Evolutionary conservation across 164 flowering plant species (phyloP), one percentile per base, ranked within the genome.

Genomic region (Piper betle): DNA sequence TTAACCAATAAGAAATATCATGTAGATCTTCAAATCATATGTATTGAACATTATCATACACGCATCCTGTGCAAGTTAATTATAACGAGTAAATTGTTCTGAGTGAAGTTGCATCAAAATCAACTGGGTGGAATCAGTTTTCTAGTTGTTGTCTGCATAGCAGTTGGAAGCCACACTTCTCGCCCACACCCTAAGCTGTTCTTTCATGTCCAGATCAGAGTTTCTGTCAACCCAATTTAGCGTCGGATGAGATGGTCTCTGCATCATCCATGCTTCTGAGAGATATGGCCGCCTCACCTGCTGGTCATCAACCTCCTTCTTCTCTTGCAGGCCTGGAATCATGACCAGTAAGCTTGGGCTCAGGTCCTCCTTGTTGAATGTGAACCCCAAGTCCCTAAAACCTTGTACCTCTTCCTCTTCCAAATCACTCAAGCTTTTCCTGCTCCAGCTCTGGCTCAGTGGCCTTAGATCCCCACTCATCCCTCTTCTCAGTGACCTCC

Each of bases 101-200:
- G 33, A 25, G 1, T 25, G 33, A 25, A 0, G 33, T 25, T 25
- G 33, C 33, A 25, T 25, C 33, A 25, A 25, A 25, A 25, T 25
- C 33, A 25, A 25, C 33, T 25, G 33, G 33, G 33, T 25, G 33
- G 33, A 25, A 25, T 25, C 33, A 25, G 33, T 25, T 25, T 25
- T 25, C 33, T 25, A 25, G 33, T 25, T 25, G 33, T 25, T 25
- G 33, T 25, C 33, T 25, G 2, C 33, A 25, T 0, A 25, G 33
- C 33, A 25, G 33, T 42, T 42, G 10, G 85, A 80, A 17, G 97
- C 97, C 57, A 90, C 92, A 52, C 82, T 73, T 78, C 85, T 77
- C 2, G 97, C 97, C 97, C 97, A 90, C 53, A 72, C 82, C 78
- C 76, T 90, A 71, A 90, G 75, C 52, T 85, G 88, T 60, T 75